Conservation (phyloP, 2,329 filamentous ascomycete genomes). For the Aspergillus cejpii region DNA sequence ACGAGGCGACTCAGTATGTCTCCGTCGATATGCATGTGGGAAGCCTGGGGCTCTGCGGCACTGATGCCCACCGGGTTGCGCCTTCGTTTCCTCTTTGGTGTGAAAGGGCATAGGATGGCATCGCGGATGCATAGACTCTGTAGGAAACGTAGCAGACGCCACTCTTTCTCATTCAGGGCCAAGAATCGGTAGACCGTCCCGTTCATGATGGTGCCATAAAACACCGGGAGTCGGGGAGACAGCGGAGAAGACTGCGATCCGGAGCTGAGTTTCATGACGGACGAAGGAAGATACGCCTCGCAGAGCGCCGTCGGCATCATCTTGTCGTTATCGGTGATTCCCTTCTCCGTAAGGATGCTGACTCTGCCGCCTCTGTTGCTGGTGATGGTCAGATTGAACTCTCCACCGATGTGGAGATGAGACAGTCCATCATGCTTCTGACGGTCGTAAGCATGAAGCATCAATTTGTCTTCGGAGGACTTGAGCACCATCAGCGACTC, state of each 20-base stretch:
- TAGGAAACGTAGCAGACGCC: conserved; percentile 64
- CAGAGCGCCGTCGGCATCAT: conserved; percentile 27
- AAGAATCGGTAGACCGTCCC: conserved; percentile 65
- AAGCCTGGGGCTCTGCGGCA: conserved; percentile 38
- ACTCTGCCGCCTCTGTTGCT: conserved; percentile 49
- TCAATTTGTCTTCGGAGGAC: conserved; percentile 32
- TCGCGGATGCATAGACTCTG: conserved; percentile 59
- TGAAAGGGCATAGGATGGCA: conserved; percentile 47
- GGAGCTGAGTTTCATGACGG: conserved; percentile 27
- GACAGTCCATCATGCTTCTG: conserved; percentile 29
- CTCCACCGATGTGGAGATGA: conserved; percentile 36
- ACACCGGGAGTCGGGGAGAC: conserved; percentile 40
- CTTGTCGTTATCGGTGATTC: conserved; percentile 24
- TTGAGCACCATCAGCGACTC: conserved; percentile 50
- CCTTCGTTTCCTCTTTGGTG: conserved; percentile 27
- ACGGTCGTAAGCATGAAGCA: conserved; percentile 31
- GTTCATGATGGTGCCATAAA: conserved; percentile 60
- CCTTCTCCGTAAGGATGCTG: conserved; percentile 32
- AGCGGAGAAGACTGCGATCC: conserved; percentile 14
- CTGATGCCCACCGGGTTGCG: conserved; percentile 31
- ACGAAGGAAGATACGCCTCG: conserved; percentile 32
- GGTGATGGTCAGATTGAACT: conserved; percentile 44
- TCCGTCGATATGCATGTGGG: conserved; percentile 60
- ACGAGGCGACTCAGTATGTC: conserved; percentile 56
- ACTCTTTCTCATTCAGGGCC: conserved; percentile 56